Percentiles rank a stretch among this genome's conserved stretches.
Conservation (phyloP, 805 yeast genomes). For the Huiozyma sinensis region DNA sequence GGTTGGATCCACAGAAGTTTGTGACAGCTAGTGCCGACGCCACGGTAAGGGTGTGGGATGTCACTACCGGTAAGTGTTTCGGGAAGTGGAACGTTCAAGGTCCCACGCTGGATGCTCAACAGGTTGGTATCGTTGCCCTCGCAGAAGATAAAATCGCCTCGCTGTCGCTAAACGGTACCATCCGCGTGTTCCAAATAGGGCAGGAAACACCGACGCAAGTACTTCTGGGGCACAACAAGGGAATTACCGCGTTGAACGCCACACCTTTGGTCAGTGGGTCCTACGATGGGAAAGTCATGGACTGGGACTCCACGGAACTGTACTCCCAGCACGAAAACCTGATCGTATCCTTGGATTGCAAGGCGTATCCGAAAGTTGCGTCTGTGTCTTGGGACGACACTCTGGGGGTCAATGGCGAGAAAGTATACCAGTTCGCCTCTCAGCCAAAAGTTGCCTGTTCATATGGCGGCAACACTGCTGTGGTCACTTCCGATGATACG, state of each 20-base stretch:
- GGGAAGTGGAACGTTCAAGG: constrained; percentile 39
- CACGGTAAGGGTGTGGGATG: constrained; percentile 55
- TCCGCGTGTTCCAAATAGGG: constrained; percentile 45
- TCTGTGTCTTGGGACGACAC: constrained; percentile 90
- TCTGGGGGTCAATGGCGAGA: constrained; percentile 31
- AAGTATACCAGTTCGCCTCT: constrained; percentile 24
- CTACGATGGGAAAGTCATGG: constrained; percentile 63
- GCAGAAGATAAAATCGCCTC: constrained; percentile 47
- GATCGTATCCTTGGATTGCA: constrained; percentile 41
- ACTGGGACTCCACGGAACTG: constrained; percentile 42
- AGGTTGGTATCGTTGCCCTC: constrained; percentile 65
- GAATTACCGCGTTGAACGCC: constrained; percentile 51
- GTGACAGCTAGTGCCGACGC: constrained; percentile 82
- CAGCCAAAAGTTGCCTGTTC: constrained; percentile 42
- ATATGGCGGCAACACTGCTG: constrained; percentile 26
- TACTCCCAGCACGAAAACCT: constrained; percentile 49
- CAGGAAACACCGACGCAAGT: constrained; percentile 25
- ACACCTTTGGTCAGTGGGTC: constrained; percentile 49
- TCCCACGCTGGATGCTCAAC: constrained; percentile 40
- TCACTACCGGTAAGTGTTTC: constrained; percentile 32
- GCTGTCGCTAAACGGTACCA: constrained; percentile 59
- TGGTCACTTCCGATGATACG: constrained; percentile 37
- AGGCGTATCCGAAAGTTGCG: constrained; percentile 27
- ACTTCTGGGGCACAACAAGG: constrained; percentile 71
- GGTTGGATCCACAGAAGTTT: constrained; percentile 47